phyloP scores from a whole-genome alignment of 2,329 filamentous ascomycete species.

The Cladophialophora immunda region DNA sequence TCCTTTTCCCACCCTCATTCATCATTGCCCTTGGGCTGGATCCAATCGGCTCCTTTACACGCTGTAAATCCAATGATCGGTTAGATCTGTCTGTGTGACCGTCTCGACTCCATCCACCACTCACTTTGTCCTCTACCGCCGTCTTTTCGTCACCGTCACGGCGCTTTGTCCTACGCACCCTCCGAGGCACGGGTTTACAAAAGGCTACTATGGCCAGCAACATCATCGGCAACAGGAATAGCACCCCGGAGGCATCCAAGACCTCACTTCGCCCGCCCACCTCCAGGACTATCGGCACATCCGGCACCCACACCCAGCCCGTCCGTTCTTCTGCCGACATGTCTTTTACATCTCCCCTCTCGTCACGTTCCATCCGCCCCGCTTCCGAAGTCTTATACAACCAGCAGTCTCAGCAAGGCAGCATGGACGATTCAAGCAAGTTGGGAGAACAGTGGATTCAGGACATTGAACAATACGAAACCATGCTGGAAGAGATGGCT shows the following conservation, averaged over 20 bases:
- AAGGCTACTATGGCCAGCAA: constrained; percentile 65
- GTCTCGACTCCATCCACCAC: constrained; percentile 25
- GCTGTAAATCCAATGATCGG: constrained; percentile 32
- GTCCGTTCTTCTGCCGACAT: constrained; percentile 96
- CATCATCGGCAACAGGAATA: constrained; percentile 87
- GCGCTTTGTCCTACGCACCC: constrained; percentile 24
- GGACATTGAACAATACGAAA: constrained; percentile 98
- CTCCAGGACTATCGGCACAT: constrained; percentile 73
- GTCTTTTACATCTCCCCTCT: constrained; percentile 76
- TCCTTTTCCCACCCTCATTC: constrained; percentile 22
- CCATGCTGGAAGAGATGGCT: constrained; percentile 98
- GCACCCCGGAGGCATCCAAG: constrained; percentile 89
- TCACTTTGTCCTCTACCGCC: constrained; percentile 22
- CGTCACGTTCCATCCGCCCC: constrained; percentile 83
- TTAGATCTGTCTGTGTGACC: constrained; percentile 35
- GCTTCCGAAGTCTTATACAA: constrained; percentile 94
- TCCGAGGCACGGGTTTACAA: constrained; percentile 10
- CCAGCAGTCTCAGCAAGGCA: constrained; percentile 73
- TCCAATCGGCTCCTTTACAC: constrained; percentile 34
- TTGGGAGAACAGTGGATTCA: constrained; percentile 98
- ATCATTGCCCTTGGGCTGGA: constrained; percentile 35
- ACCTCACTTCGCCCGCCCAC: constrained; percentile 84
- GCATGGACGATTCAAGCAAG: constrained; percentile 85
- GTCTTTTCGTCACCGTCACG: constrained; percentile 13
- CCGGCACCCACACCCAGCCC: constrained; percentile 65